Evolutionary conservation across 495 filamentous ascomycete species (phyloP).

Genomic region (Xylaria bambusicola): DNA sequence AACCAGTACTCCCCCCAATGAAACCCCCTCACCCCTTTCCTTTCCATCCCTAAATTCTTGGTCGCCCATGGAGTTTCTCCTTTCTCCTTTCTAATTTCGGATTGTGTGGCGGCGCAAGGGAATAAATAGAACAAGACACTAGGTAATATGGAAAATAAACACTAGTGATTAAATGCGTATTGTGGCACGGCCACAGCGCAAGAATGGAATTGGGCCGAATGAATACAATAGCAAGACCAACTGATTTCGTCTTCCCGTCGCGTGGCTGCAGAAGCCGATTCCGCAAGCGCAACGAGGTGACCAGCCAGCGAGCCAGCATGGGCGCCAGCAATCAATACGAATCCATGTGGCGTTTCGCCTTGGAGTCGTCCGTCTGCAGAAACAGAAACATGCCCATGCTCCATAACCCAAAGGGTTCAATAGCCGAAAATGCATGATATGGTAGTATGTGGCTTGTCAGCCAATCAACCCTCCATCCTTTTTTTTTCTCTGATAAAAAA

Average conservation of each 20-base stretch:
- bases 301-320: neutral
- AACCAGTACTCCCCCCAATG: no score
- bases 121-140: slow-evolving; percentile 7
- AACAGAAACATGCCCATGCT: neutral
- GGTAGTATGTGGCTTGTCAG: slow-evolving; percentile 14
- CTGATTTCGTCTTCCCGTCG: slow-evolving; percentile 10
- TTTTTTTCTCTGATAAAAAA: neutral
- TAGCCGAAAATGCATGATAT: slow-evolving; percentile 17
- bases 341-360: slow-evolving; percentile 15
- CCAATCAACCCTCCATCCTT: no score
- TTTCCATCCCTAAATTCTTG: neutral
- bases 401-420: slow-evolving; percentile 15
- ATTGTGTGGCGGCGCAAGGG: neutral
- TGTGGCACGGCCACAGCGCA: slow-evolving; percentile 8
- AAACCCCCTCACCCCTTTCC: neutral
- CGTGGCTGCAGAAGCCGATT: slow-evolving; percentile 13
- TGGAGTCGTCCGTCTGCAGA: no score
- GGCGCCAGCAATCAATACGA: slow-evolving; percentile 19
- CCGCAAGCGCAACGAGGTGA: neutral
- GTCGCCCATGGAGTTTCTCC: neutral
- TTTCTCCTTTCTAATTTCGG: slow-evolving; percentile 11
- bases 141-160: slow-evolving; percentile 10
- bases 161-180: slow-evolving; percentile 14
- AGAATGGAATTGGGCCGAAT: slow-evolving; percentile 8
- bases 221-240: neutral